Evolutionary conservation across 768 basidiomycete genomes (phyloP).

Genomic region (Naganishia vaughanmartiniae): DNA sequence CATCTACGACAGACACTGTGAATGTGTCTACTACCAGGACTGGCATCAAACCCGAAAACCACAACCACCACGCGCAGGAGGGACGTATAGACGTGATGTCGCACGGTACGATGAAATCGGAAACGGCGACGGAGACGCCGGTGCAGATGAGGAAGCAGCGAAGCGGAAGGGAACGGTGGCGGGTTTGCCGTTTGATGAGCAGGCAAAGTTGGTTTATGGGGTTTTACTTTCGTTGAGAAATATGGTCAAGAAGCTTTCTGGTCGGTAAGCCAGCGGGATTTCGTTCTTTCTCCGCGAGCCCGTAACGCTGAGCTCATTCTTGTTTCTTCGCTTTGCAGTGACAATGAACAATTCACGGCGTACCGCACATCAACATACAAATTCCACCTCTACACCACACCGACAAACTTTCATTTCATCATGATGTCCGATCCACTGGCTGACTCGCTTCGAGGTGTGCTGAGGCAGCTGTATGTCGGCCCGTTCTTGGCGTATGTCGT

Average conservation of each 20-base stretch:
- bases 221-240: slow-evolving; percentile 84
- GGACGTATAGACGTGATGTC: slow-evolving; percentile 72
- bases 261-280: slow-evolving; percentile 59
- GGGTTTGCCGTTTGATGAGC: slow-evolving; percentile 88
- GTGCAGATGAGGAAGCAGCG: neutral
- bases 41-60: slow-evolving; percentile 74
- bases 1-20: slow-evolving; percentile 90
- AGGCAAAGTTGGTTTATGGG: slow-evolving; percentile 94
- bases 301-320: neutral
- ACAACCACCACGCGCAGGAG: slow-evolving; percentile 67
- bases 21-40: slow-evolving; percentile 91
- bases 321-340: slow-evolving; percentile 44
- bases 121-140: slow-evolving; percentile 31
- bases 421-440: slow-evolving; percentile 83
- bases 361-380: slow-evolving; percentile 91
- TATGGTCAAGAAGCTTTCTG: slow-evolving; percentile 92
- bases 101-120: slow-evolving; percentile 59
- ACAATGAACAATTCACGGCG: slow-evolving; percentile 85
- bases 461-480: slow-evolving; percentile 87
- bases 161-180: slow-evolving; percentile 18
- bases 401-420: slow-evolving; percentile 90
- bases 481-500: slow-evolving; percentile 93
- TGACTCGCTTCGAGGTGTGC: slow-evolving; percentile 74
- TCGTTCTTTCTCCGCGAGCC: neutral
- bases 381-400: slow-evolving; percentile 85